Evolutionary conservation across 371 early-diverging fungal species (phyloP).

Genomic region (Rhizoclosmatium hyalinum): DNA sequence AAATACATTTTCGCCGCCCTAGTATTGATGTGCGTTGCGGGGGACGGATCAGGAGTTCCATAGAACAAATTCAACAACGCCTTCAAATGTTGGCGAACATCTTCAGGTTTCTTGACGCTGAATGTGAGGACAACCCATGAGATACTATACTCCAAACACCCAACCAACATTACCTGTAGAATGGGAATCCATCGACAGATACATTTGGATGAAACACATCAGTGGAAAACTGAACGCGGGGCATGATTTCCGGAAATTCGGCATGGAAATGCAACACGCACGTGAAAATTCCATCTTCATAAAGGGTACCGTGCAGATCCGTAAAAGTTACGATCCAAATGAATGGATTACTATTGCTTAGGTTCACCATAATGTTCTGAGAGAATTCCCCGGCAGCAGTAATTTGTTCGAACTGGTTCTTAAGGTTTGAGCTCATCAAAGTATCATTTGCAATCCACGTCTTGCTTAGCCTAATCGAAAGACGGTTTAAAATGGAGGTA

Average conservation of each 20-base stretch:
- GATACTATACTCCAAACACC: neutral
- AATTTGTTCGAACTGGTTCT: conserved; percentile 61
- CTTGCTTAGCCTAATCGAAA: conserved; percentile 35
- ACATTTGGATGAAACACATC: conserved; percentile 66
- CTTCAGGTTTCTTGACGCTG: conserved; percentile 48
- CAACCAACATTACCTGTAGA: conserved; percentile 43
- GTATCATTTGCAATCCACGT: conserved; percentile 51
- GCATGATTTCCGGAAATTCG: conserved; percentile 57
- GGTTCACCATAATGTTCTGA: conserved; percentile 51
- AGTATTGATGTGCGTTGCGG: conserved; percentile 60
- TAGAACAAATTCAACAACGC: conserved; percentile 44
- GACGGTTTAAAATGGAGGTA: neutral
- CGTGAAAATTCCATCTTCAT: conserved; percentile 65
- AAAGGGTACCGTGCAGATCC: conserved; percentile 53
- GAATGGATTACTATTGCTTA: conserved; percentile 64
- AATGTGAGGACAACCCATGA: neutral
- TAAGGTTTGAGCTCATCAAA: conserved; percentile 54
- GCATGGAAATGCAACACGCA: conserved; percentile 60
- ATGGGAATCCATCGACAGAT: conserved; percentile 61
- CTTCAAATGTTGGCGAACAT: conserved; percentile 41
- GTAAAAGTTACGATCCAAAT: conserved; percentile 59
- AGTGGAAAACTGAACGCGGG: conserved; percentile 57
- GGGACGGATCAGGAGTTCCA: conserved; percentile 49
- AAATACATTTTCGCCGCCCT: conserved; percentile 57
- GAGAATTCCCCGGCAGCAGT: conserved; percentile 51